phyloP scores from a whole-genome alignment of 2,329 filamentous ascomycete species.

The Penicillium sp. region DNA sequence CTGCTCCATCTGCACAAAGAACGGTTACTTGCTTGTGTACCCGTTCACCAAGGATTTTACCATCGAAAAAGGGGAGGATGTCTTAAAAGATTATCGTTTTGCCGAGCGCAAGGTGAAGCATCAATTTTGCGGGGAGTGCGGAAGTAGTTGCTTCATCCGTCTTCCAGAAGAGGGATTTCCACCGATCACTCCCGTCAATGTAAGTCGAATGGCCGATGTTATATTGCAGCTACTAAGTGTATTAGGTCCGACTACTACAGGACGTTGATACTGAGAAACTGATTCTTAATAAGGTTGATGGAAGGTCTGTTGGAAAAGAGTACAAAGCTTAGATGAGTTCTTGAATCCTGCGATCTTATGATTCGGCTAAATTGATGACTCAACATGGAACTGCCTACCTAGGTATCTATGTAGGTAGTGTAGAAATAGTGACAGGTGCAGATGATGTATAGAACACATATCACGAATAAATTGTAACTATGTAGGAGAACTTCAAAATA shows the following conservation, averaged over 20 bases:
- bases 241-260: background rate
- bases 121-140: background rate
- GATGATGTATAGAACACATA: background rate
- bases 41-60: background rate
- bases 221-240: background rate
- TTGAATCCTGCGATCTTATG: background rate
- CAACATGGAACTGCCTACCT: background rate
- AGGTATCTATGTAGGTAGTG: background rate
- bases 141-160: background rate
- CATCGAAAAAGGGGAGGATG: background rate
- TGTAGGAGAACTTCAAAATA: background rate
- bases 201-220: background rate
- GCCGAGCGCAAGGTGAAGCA: background rate
- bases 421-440: background rate
- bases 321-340: background rate
- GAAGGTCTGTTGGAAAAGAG: background rate
- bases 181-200: background rate
- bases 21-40: background rate
- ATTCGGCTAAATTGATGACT: background rate
- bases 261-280: background rate
- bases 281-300: background rate
- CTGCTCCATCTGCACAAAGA: background rate
- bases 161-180: background rate
- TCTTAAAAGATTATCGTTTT: background rate
- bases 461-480: background rate